These are phyloP conservation scores for Rhodomyrtus tomentosa DNA, from an alignment of 345 rosid species.

Conservation along the genomic window DNA sequence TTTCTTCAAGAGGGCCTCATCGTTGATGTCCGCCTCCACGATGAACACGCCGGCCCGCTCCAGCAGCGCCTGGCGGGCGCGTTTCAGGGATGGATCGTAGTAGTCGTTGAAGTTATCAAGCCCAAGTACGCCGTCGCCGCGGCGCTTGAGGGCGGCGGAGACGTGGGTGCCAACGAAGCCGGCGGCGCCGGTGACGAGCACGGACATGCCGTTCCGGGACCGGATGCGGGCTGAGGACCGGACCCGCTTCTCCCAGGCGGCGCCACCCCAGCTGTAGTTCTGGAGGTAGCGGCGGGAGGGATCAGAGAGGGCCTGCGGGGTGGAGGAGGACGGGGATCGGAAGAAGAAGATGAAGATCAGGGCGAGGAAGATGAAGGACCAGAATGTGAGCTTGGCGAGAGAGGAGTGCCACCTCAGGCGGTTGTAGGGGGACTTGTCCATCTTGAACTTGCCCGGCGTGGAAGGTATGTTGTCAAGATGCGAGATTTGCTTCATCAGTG, in stretches of 20 bases:
- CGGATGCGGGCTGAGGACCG: conserved; percentile 59
- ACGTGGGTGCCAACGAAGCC: conserved; percentile 96
- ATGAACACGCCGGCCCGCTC: conserved; percentile 66
- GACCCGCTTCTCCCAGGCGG: conserved; percentile 65
- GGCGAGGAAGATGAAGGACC: conserved; percentile 71
- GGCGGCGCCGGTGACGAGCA: conserved; percentile 84
- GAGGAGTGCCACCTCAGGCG: conserved; percentile 65
- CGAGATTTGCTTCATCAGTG: conserved; percentile 46
- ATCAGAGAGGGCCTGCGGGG: conserved; percentile 33
- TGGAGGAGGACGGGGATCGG: conserved; percentile 56
- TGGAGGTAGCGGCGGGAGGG: conserved; percentile 82
- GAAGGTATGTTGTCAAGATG: conserved; percentile 78
- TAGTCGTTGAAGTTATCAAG: conserved; percentile 85
- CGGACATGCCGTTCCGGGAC: conserved; percentile 52
- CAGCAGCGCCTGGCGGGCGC: conserved; percentile 77
- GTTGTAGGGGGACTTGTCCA: conserved; percentile 66
- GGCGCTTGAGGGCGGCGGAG: conserved; percentile 62
- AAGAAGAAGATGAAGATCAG: conserved; percentile 74
- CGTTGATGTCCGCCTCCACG: conserved; percentile 91
- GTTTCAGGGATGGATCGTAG: conserved; percentile 75
- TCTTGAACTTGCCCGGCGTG: conserved; percentile 93
- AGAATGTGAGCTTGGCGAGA: conserved; percentile 63
- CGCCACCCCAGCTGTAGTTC: conserved; percentile 62
- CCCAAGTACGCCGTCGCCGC: conserved; percentile 86
- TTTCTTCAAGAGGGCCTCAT: conserved; percentile 51